Base-by-base conservation (phyloP, 1,284 basidiomycete genomes). In the Ganoderma meredithae region DNA sequence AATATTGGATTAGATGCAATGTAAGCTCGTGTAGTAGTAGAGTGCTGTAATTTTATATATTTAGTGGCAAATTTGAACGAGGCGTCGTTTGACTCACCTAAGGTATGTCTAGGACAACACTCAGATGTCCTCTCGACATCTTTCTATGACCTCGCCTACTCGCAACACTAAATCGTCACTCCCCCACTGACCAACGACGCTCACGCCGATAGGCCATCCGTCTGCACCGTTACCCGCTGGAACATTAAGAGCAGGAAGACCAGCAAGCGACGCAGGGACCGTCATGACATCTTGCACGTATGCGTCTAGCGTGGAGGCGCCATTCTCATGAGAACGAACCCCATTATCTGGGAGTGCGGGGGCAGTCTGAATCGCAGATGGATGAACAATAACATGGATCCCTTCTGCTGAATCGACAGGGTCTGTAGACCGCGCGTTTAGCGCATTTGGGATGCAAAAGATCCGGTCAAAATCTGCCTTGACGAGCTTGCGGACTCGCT, bases 251-350 rank as follows among this genome's bases (percentile, higher is more conserved):
- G 92, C 93, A 0, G 97, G 96, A 33, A 99, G 74, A 0, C 97
- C 96, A 0, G 95, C 96, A 43, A 99, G 82, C 1, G 93, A 96
- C 1, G 96, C 95, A 0, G 96, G 95, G 0, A 97, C 95, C 0
- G 96, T 98, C 72, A 99, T 82, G 3, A 98, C 87, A 73, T 99
- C 97, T 77, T 99, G 97, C 13, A 95, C 87, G 77, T 99, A 99
- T 55, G 85, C 79, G 63, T 86, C 82, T 63, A 90, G 74, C 22
- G 79, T 78, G 22, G 69, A 69, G 2, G 67, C 53, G 0, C 19
- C 27, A 15, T 44, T 33, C 43, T n/a, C 25, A 2, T 62, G 15
- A 8, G 15, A 5, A 40, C 2, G 36, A 17, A 9, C 22, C 31
- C 69, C 71, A 10, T 39, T 27, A 7, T 60, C 58, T n/a, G 73